Percentiles rank a stretch among this genome's conserved stretches.
Evolutionary conservation across 1,284 basidiomycete genomes (phyloP).

Genomic region (Irpex sp.): DNA sequence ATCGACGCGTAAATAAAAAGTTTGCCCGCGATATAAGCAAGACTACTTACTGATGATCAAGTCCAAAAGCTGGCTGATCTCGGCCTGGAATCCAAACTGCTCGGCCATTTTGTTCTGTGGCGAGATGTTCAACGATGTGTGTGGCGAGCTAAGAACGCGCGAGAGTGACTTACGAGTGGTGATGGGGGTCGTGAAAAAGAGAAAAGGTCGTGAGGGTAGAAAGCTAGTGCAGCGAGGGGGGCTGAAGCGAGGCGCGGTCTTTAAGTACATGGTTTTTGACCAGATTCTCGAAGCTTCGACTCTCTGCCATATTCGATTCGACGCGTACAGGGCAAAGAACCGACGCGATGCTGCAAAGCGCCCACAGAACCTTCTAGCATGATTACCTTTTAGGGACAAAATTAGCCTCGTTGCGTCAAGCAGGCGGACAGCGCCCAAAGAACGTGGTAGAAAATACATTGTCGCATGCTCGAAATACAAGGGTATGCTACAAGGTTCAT

Average conservation of each 20-base stretch:
- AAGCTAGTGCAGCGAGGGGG: constrained; percentile 5
- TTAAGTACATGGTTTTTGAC: constrained; percentile 8
- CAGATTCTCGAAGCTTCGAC: constrained; percentile 13
- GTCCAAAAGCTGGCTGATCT: constrained; percentile 93
- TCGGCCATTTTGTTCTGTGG: constrained; percentile 60
- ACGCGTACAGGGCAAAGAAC: constrained; percentile 1
- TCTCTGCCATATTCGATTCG: constrained; percentile 7
- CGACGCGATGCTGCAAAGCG: not conserved
- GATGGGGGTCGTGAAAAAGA: constrained; percentile 4
- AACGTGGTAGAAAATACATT: not conserved
- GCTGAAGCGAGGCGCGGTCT: constrained; percentile 1
- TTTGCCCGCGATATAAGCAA: not conserved
- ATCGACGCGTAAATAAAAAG: constrained; percentile 11
- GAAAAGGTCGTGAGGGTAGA: constrained; percentile 4
- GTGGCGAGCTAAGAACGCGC: not conserved
- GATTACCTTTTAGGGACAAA: not conserved
- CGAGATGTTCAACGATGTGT: not conserved
- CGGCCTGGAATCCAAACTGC: constrained; percentile 92
- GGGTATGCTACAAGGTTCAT: not conserved
- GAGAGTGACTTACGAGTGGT: not conserved
- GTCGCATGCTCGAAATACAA: not conserved
- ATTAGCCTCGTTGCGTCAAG: not conserved
- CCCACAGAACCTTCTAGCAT: constrained; percentile 2
- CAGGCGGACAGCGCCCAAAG: not conserved
- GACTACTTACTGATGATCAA: constrained; percentile 78